Evolutionary conservation across 2,329 filamentous ascomycete genomes (phyloP).

Genomic region (Plenodomus tracheiphilus): DNA sequence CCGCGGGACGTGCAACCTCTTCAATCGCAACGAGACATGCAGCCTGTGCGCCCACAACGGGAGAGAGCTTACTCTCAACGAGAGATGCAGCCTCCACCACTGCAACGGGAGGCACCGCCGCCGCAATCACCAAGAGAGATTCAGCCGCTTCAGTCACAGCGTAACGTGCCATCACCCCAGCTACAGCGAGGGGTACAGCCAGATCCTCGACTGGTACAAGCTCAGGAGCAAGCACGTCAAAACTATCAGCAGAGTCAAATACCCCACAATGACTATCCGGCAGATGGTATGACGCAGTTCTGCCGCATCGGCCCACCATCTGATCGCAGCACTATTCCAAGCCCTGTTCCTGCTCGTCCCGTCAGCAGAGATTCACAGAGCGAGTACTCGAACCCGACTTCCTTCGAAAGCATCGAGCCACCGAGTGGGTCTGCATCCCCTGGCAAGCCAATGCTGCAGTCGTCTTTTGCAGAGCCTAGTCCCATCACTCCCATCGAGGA

Average conservation of each 20-base stretch:
- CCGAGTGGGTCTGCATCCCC: slow-evolving; percentile 75
- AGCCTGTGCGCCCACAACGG: slow-evolving; percentile 4
- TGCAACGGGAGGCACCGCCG: neutral
- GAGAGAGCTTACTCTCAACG: slow-evolving; percentile 2
- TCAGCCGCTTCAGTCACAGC: slow-evolving; percentile 6
- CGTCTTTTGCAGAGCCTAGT: slow-evolving; percentile 24
- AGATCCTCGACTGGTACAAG: slow-evolving; percentile 41
- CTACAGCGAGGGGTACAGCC: slow-evolving; percentile 31
- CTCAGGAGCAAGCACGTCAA: slow-evolving; percentile 43
- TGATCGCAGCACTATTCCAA: slow-evolving; percentile 70
- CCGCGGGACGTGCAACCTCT: neutral
- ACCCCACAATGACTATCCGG: slow-evolving; percentile 90
- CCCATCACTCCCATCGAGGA: slow-evolving; percentile 34
- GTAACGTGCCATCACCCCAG: slow-evolving; percentile 10
- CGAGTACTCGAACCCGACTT: slow-evolving; percentile 87
- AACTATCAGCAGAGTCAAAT: slow-evolving; percentile 60
- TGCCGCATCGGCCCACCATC: slow-evolving; percentile 76
- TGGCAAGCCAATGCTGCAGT: slow-evolving; percentile 57
- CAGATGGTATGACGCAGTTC: slow-evolving; percentile 97
- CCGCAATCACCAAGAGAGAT: neutral
- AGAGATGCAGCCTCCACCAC: neutral
- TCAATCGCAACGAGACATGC: neutral
- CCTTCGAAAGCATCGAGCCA: slow-evolving; percentile 83
- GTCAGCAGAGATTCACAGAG: slow-evolving; percentile 87
- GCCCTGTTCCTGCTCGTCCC: slow-evolving; percentile 70